Base-by-base conservation (phyloP, 2,329 filamentous ascomycete species). In the Diaporthe citriasiana region DNA sequence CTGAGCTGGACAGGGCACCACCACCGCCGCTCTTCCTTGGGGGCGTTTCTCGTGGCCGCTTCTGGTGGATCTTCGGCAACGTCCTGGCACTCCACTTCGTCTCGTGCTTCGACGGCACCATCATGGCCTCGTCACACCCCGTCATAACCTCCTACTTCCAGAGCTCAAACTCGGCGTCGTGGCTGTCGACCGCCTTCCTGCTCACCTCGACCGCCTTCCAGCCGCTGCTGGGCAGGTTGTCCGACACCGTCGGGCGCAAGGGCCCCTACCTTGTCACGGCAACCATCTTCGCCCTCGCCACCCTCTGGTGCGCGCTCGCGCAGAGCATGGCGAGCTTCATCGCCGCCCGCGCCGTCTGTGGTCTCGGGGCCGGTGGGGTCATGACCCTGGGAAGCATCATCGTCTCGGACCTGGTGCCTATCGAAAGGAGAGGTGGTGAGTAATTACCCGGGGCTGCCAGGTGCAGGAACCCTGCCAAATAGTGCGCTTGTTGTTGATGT, bases 71-170 rank as follows among this genome's bases (percentile, higher is more conserved):
- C 72, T 93, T 93, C 79, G 77, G 83, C 8, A 88, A 89, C 68
- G 85, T 93, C 60, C 82, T 93, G 75, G 79, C 87, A n/a, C 86
- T 86, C 6, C 89, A 89, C 78, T 89, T 92, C 76, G 85, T 91
- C 22, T 84, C 85, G 45, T 91, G 87, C 80, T 95, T 96, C 79
- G 94, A 96, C 84, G 89, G 90, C 15, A 96, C 93, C 5, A 89
- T 96, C 77, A 95, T 96, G 93, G 93, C 93, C 6, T 94, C 93
- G 3, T 92, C 89, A 55, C 94, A 97, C 81, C 93, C 94, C 0
- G 93, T 82, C 73, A 95, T 96, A 75, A 95, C 93, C 0, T 95
- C 93, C 0, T 91, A 95, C 81, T 96, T 96, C 82, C 85, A 91
- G 75, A 89, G 93, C 65, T 93, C 93, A 42, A 95, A 96, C 81